Percentiles rank a stretch among this genome's conserved stretches.
These are phyloP conservation scores for Beauveria sp. DNA, from an alignment of 2,329 filamentous ascomycete genomes.

Conservation along the genomic window DNA sequence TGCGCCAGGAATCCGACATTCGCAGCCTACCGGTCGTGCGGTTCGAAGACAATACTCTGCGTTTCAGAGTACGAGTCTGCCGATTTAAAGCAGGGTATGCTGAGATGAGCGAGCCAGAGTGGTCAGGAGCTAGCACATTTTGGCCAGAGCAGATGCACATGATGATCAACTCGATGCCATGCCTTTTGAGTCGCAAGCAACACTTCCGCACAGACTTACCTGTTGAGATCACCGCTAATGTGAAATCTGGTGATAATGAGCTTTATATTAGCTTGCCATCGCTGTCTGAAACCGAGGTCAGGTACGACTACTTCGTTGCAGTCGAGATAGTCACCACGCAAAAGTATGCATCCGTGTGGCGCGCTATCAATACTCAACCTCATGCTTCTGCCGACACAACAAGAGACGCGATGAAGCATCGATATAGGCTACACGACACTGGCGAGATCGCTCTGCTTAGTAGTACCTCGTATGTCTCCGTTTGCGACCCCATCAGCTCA, in stretches of 20 bases:
- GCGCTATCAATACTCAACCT: neutral
- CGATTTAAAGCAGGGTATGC: neutral
- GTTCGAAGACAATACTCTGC: neutral
- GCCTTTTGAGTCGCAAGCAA: constrained; percentile 2
- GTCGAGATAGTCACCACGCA: constrained; percentile 3
- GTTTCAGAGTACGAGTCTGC: constrained; percentile 7
- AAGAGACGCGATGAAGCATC: neutral
- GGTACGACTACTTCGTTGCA: neutral
- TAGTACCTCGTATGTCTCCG: constrained; percentile 2
- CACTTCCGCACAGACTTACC: constrained; percentile 9
- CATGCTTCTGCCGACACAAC: neutral
- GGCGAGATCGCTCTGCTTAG: neutral
- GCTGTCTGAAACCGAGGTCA: neutral
- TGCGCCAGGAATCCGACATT: neutral
- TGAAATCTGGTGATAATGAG: neutral
- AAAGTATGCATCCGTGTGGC: neutral
- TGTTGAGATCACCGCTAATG: neutral
- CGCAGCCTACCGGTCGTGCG: neutral
- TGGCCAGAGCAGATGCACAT: constrained; percentile 3
- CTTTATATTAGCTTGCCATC: constrained; percentile 2
- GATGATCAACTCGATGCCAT: neutral
- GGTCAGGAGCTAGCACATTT: neutral
- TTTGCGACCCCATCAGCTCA: constrained; percentile 5
- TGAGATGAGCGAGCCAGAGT: neutral
- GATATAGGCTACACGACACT: neutral